phyloP scores from a whole-genome alignment of 345 rosid species.

The Populus alba region DNA sequence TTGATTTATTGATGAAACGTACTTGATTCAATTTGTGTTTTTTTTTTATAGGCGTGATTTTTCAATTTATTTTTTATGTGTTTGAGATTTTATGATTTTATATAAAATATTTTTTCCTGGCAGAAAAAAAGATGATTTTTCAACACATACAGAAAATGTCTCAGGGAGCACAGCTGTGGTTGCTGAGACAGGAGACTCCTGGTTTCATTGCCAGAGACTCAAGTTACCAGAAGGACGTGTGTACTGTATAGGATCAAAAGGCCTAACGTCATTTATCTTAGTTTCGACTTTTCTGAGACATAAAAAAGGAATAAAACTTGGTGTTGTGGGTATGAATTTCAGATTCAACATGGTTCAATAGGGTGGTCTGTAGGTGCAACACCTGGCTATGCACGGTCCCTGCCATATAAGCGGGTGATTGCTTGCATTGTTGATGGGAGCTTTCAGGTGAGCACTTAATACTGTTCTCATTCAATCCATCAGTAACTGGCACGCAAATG shows the following conservation, averaged over 20 bases:
- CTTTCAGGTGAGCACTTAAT: not conserved
- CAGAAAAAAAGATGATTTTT: constrained; percentile 8
- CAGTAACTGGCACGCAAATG: too few relatives aligned
- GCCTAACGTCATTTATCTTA: not conserved
- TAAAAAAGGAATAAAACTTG: not conserved
- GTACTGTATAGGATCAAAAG: constrained; percentile 9
- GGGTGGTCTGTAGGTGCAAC: not conserved
- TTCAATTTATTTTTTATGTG: too few relatives aligned
- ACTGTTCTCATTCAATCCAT: not conserved
- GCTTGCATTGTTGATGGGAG: constrained; percentile 4
- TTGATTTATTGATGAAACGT: too few relatives aligned
- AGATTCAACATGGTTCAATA: constrained; percentile 1
- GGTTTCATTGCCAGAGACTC: constrained; percentile 36
- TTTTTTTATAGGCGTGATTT: too few relatives aligned
- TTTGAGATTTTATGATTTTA: too few relatives aligned
- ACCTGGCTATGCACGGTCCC: not conserved
- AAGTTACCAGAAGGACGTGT: constrained; percentile 37
- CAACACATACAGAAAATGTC: constrained; percentile 31
- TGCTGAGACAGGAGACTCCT: constrained; percentile 43
- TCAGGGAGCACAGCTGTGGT: constrained; percentile 27
- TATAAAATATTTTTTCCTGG: too few relatives aligned
- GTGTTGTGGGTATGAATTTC: not conserved
- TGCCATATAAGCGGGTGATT: constrained; percentile 1
- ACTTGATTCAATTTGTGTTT: too few relatives aligned
- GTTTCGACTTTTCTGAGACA: not conserved